Evolutionary conservation across 169 alveolate genomes (phyloP).

Genomic region (Plasmodium billcollinsi): DNA sequence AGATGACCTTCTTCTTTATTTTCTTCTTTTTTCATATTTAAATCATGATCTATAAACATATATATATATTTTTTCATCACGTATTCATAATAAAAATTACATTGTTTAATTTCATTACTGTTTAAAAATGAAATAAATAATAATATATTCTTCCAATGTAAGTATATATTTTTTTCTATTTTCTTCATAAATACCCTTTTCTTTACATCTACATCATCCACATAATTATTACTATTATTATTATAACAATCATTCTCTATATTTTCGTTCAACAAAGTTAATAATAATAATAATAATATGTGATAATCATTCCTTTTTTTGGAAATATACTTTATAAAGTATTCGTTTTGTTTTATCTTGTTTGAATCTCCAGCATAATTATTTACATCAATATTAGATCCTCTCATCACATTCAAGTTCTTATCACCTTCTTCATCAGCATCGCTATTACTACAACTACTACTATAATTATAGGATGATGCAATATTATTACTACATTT

Average conservation of each 20-base stretch:
- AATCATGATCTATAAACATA: slow-evolving; percentile 10
- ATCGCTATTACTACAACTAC: background rate
- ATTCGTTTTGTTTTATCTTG: background rate
- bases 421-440: background rate
- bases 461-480: background rate
- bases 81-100: slow-evolving; percentile 33
- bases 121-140: slow-evolving; percentile 8
- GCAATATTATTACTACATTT: too few relatives aligned
- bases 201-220: too few relatives aligned
- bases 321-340: background rate
- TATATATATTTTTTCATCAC: slow-evolving; percentile 48
- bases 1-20: background rate
- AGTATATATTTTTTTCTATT: slow-evolving; percentile 26
- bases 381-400: background rate
- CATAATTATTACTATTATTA: too few relatives aligned
- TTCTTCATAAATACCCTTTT: background rate
- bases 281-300: slow-evolving; percentile 20
- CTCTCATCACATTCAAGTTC: background rate
- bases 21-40: slow-evolving; percentile 3
- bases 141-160: background rate
- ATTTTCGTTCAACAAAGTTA: slow-evolving; percentile 33
- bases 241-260: background rate
- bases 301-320: slow-evolving; percentile 9
- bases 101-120: background rate
- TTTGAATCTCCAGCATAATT: background rate